A percentile compares a stretch with the other conserved stretches of the same genome.
These are phyloP conservation scores for Acanthamoeba culbertsoni DNA, from an alignment of 208 protist genomes.

Conservation along the genomic window DNA sequence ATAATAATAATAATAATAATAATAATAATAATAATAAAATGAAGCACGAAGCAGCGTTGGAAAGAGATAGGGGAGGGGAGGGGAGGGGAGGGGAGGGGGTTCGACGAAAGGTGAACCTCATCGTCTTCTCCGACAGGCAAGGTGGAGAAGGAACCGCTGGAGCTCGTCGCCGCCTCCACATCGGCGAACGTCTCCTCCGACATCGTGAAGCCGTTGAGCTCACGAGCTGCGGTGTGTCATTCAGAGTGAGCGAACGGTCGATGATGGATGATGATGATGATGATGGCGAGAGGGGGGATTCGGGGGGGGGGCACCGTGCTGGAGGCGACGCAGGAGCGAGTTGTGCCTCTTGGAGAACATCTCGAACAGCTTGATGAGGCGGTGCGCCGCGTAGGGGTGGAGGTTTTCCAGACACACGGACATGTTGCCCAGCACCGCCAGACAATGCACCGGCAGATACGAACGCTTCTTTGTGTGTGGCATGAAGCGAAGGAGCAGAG, in stretches of 20 bases:
- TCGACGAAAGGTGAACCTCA: no score
- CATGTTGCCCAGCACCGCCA: slow-evolving; percentile 43
- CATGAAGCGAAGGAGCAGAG: no score
- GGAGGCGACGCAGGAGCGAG: not conserved
- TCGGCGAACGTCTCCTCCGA: not conserved
- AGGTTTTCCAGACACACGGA: not conserved
- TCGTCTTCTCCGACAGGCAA: no score
- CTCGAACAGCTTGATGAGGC: slow-evolving; percentile 29
- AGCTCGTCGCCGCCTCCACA: not conserved
- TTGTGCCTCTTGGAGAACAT: not conserved
- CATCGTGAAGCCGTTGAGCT: not conserved
- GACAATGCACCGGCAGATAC: slow-evolving; percentile 16
- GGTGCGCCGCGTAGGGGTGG: slow-evolving; percentile 23
- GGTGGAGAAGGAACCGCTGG: no score
- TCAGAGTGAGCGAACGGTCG: no score
- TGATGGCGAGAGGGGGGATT: no score
- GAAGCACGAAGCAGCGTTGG: no score
- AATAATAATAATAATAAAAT: no score
- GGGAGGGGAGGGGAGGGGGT: no score
- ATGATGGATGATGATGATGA: no score
- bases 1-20: no score
- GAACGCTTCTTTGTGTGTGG: not conserved
- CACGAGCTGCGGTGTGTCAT: not conserved
- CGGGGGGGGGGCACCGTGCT: not conserved
- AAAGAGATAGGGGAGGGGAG: no score